These are phyloP conservation scores for Alternaria brassicae DNA, from an alignment of 2,329 filamentous ascomycete genomes.

Conservation along the genomic window DNA sequence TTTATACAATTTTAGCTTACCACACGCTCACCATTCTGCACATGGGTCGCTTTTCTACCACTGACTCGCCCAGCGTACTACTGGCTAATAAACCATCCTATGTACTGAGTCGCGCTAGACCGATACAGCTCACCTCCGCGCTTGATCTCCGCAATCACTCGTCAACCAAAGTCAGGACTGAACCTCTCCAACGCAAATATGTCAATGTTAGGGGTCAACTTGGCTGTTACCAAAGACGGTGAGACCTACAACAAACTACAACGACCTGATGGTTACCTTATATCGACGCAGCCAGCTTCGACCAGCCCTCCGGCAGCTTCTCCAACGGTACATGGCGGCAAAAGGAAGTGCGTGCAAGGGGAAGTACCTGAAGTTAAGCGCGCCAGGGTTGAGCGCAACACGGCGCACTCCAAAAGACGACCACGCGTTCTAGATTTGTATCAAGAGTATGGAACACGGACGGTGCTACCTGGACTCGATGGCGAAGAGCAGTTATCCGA, in stretches of 20 bases:
- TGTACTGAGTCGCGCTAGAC: neutral
- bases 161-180: neutral
- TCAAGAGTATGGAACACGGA: constrained; percentile 37
- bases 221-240: constrained; percentile 45
- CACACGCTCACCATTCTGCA: too few species aligned
- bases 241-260: constrained; percentile 48
- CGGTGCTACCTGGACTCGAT: constrained; percentile 39
- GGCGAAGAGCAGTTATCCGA: constrained; percentile 38
- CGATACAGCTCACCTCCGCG: constrained; percentile 11
- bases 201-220: constrained; percentile 35
- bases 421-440: constrained; percentile 14
- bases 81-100: neutral
- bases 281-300: constrained; percentile 16
- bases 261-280: constrained; percentile 41
- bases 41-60: too few species aligned
- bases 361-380: constrained; percentile 27
- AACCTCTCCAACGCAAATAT: constrained; percentile 22
- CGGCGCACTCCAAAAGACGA: neutral
- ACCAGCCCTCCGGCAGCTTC: constrained; percentile 3
- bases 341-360: constrained; percentile 35
- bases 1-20: too few species aligned
- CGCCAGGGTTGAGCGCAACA: constrained; percentile 12
- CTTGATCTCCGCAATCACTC: constrained; percentile 11
- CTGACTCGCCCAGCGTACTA: too few species aligned
- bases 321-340: constrained; percentile 11